phyloP scores from a whole-genome alignment of 805 yeast species.

The Saccharomyces eubayanus region DNA sequence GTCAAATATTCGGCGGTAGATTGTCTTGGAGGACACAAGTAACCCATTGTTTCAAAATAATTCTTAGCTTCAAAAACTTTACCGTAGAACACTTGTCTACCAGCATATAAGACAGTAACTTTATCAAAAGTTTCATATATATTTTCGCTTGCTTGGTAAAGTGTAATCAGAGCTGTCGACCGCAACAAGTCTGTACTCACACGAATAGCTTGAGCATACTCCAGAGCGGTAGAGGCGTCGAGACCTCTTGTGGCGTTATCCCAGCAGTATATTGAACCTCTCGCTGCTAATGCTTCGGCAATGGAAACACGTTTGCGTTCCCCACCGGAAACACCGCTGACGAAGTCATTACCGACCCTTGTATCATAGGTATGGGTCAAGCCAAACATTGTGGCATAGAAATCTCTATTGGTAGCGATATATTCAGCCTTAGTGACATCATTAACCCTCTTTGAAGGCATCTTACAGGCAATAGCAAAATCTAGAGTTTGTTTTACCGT shows the following conservation, averaged over 20 bases:
- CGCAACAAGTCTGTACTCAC: constrained; percentile 42
- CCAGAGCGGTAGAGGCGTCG: constrained; percentile 69
- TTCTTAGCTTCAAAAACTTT: constrained; percentile 39
- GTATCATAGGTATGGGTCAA: constrained; percentile 47
- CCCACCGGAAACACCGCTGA: constrained; percentile 79
- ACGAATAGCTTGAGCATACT: constrained; percentile 53
- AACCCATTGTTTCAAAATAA: constrained; percentile 52
- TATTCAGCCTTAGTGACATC: constrained; percentile 41
- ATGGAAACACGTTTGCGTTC: constrained; percentile 80
- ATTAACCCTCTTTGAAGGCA: constrained; percentile 49
- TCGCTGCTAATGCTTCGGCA: constrained; percentile 61
- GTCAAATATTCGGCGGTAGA: constrained; percentile 56
- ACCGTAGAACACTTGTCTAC: constrained; percentile 52
- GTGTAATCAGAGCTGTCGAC: constrained; percentile 49
- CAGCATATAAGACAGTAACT: constrained; percentile 43
- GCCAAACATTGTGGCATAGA: constrained; percentile 40
- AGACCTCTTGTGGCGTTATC: constrained; percentile 75
- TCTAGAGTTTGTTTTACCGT: constrained; percentile 66
- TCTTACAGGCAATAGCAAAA: constrained; percentile 62
- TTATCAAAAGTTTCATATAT: constrained; percentile 48
- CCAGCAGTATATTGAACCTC: constrained; percentile 53
- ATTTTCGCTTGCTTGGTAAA: constrained; percentile 51
- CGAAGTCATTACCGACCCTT: constrained; percentile 46
- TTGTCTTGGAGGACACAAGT: constrained; percentile 47
- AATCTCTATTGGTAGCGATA: constrained; percentile 34